These are phyloP conservation scores for Phytopythium cucurbitacearum DNA, from an alignment of 352 stramenopile species.

Conservation along the genomic window DNA sequence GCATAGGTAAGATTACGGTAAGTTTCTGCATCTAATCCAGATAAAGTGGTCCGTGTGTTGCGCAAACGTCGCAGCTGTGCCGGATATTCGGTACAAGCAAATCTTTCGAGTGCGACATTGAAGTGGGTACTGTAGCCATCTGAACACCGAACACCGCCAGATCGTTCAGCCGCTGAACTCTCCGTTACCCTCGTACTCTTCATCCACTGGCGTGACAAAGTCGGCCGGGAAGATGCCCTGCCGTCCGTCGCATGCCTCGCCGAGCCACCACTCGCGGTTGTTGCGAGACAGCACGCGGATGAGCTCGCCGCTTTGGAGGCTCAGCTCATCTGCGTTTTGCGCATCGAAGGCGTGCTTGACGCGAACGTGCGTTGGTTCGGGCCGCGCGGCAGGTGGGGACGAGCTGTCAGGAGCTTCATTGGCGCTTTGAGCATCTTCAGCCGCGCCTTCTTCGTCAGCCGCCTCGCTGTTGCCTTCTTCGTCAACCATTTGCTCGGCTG, in stretches of 20 bases:
- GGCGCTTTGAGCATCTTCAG: neutral
- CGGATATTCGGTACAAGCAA: no score
- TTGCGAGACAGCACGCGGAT: slow-evolving; percentile 47
- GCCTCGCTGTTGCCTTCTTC: slow-evolving; percentile 4
- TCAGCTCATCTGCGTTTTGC: slow-evolving; percentile 48
- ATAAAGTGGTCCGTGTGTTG: no score
- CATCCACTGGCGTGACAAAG: slow-evolving; percentile 25
- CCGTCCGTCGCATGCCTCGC: slow-evolving; percentile 55
- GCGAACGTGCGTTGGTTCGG: slow-evolving; percentile 14
- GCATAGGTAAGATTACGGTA: no score
- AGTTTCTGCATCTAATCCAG: no score
- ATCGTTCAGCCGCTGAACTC: no score
- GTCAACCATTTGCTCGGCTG: neutral
- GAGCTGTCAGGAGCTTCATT: no score
- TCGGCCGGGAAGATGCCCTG: slow-evolving; percentile 53
- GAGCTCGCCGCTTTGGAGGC: slow-evolving; percentile 41
- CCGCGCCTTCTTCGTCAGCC: neutral
- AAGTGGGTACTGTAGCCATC: no score
- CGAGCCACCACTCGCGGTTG: slow-evolving; percentile 53
- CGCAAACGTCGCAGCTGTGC: no score
- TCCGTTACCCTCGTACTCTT: no score
- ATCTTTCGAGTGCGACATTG: no score
- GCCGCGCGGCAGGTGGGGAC: no score
- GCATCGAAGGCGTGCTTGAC: slow-evolving; percentile 34
- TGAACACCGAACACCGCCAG: no score